Conservation (phyloP, 306 rosid species). For the Fragaria vesca region DNA sequence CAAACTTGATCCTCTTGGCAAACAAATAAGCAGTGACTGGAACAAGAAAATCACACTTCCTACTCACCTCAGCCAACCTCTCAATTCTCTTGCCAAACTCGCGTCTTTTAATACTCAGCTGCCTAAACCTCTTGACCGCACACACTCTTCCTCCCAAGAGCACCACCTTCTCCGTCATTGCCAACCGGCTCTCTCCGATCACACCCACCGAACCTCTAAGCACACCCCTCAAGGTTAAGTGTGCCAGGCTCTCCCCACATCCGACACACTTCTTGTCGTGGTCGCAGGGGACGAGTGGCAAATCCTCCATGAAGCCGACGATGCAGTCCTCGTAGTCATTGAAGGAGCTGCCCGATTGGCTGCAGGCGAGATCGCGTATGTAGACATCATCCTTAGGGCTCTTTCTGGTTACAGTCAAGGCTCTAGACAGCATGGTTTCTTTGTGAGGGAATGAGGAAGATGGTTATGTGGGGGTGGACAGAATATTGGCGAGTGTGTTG, state of each 20-base stretch:
- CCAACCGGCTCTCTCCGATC: slow-evolving; percentile 26
- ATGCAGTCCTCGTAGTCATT: slow-evolving; percentile 28
- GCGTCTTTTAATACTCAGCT: neutral
- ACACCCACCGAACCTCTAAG: slow-evolving; percentile 34
- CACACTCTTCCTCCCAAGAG: slow-evolving; percentile 21
- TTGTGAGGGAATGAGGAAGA: neutral
- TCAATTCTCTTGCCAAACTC: slow-evolving; percentile 32
- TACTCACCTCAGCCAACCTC: slow-evolving; percentile 12
- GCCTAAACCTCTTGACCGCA: slow-evolving; percentile 32
- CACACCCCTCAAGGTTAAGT: slow-evolving; percentile 21
- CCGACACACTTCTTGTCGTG: slow-evolving; percentile 11
- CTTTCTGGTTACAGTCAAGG: slow-evolving; percentile 21
- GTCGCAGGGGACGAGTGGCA: slow-evolving; percentile 20
- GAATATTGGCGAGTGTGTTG: neutral
- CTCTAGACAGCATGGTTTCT: slow-evolving; percentile 23
- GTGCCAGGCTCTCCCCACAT: neutral
- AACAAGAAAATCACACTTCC: slow-evolving; percentile 20
- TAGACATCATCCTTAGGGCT: neutral
- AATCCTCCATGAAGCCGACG: slow-evolving; percentile 31
- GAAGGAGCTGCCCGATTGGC: slow-evolving; percentile 16
- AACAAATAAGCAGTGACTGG: slow-evolving; percentile 25
- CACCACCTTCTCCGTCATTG: slow-evolving; percentile 34
- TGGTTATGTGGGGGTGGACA: neutral
- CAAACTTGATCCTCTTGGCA: slow-evolving; percentile 35
- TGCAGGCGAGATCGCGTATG: neutral